Conservation (phyloP, 768 basidiomycete species). For the Pleurotus djamor region DNA sequence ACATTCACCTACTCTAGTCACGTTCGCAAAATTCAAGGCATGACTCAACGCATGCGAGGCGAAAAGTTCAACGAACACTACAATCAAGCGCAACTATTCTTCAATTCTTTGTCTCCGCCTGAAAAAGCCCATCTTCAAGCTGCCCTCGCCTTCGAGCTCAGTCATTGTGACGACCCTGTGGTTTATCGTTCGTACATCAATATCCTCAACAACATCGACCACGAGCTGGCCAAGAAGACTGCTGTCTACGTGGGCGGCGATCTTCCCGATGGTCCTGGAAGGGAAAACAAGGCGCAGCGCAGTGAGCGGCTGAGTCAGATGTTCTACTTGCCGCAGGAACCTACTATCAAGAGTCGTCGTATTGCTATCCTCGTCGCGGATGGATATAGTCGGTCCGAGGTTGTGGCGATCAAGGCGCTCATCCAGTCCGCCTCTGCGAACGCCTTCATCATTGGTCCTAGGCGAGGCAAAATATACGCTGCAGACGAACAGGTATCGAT, state of each 20-base stretch:
- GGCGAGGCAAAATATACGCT: constrained; percentile 51
- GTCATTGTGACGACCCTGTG: constrained; percentile 73
- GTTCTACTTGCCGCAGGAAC: constrained; percentile 49
- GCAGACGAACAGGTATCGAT: constrained; percentile 21
- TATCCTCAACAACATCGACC: constrained; percentile 70
- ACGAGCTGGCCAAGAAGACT: constrained; percentile 67
- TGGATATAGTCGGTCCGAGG: constrained; percentile 64
- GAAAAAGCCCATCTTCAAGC: constrained; percentile 73
- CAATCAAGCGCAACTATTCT: constrained; percentile 77
- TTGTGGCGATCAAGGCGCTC: constrained; percentile 54
- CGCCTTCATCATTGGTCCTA: constrained; percentile 64
- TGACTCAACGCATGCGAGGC: constrained; percentile 62
- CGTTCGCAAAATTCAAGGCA: constrained; percentile 46
- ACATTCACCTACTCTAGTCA: constrained; percentile 28
- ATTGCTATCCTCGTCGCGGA: constrained; percentile 78
- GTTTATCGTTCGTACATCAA: constrained; percentile 71
- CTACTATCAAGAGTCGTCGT: constrained; percentile 63
- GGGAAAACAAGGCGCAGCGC: constrained; percentile 56
- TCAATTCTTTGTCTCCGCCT: constrained; percentile 68
- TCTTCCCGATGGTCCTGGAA: constrained; percentile 48
- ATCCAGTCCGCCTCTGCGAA: constrained; percentile 53
- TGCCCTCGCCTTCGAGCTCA: constrained; percentile 81
- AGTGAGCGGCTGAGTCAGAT: constrained; percentile 58
- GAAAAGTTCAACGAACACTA: constrained; percentile 79
- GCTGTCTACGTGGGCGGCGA: constrained; percentile 63